Percentiles rank a stretch among this genome's conserved stretches.
These are phyloP conservation scores for Magnaporthales sp. DNA, from an alignment of 2,329 filamentous ascomycete genomes.

Conservation along the genomic window DNA sequence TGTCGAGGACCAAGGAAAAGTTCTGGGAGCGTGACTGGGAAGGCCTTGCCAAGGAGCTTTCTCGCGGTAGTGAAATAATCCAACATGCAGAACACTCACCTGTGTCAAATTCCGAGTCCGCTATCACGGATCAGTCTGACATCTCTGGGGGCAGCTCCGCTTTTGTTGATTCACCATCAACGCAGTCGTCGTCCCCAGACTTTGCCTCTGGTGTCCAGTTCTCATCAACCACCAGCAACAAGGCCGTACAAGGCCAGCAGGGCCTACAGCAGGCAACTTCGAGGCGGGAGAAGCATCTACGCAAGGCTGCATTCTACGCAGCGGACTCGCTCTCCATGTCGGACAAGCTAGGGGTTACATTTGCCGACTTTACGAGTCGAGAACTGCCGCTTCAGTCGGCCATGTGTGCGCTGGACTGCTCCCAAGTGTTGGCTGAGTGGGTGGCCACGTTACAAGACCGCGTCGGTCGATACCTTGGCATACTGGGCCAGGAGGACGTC, in stretches of 20 bases:
- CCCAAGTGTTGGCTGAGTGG: slow-evolving; percentile 92
- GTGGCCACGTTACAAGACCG: slow-evolving; percentile 86
- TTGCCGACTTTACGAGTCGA: slow-evolving; percentile 72
- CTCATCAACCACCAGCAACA: background rate
- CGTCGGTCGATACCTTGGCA: slow-evolving; percentile 80
- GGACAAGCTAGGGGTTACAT: slow-evolving; percentile 76
- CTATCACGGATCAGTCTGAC: slow-evolving; percentile 34
- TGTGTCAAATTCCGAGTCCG: slow-evolving; percentile 35
- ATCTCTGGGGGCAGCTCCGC: slow-evolving; percentile 35
- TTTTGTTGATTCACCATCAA: slow-evolving; percentile 42
- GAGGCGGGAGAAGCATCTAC: slow-evolving; percentile 76
- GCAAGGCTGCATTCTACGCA: slow-evolving; percentile 92
- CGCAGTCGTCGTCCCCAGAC: slow-evolving; percentile 41
- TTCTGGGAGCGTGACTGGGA: slow-evolving; percentile 95
- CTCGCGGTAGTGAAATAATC: slow-evolving; percentile 65
- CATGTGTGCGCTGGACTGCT: slow-evolving; percentile 89
- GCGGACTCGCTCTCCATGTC: slow-evolving; percentile 86
- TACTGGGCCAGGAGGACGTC: slow-evolving; percentile 74
- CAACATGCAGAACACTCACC: slow-evolving; percentile 56
- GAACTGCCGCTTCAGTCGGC: slow-evolving; percentile 86
- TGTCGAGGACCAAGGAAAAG: slow-evolving; percentile 85
- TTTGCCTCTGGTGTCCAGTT: slow-evolving; percentile 24
- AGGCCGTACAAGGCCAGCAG: slow-evolving; percentile 17
- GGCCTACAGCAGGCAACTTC: slow-evolving; percentile 35
- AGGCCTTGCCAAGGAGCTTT: slow-evolving; percentile 80